Conservation (phyloP, 495 filamentous ascomycete genomes). For the Neurospora pannonica region DNA sequence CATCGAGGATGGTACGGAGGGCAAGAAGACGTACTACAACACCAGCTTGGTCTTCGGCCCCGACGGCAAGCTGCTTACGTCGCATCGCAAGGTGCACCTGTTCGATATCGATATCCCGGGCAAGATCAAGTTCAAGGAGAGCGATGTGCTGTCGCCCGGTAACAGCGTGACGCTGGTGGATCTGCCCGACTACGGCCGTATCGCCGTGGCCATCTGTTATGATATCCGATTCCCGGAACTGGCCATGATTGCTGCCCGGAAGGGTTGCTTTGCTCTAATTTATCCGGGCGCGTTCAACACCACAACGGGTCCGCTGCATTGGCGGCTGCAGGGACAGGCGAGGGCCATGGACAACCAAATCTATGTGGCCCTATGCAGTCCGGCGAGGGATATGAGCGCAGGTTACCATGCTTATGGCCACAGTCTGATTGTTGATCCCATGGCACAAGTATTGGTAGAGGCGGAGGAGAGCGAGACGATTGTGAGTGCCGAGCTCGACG, state of each 20-base stretch:
- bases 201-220: constrained; percentile 91
- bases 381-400: constrained; percentile 68
- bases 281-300: constrained; percentile 96
- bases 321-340: constrained; percentile 72
- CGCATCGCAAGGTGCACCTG: constrained; percentile 91
- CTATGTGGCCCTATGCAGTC: constrained; percentile 88
- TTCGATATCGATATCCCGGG: constrained; percentile 99
- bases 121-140: constrained; percentile 84
- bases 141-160: constrained; percentile 76
- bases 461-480: constrained; percentile 67
- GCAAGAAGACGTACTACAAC: constrained; percentile 72
- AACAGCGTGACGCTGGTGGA: constrained; percentile 74
- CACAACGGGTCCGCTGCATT: constrained; percentile 87
- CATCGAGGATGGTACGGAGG: constrained; percentile 7
- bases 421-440: constrained; percentile 80
- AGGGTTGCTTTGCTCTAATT: constrained; percentile 63
- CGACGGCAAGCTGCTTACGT: constrained; percentile 64
- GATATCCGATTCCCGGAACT: constrained; percentile 95
- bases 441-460: constrained; percentile 66
- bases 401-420: constrained; percentile 89
- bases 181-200: constrained; percentile 72
- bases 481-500: constrained; percentile 64
- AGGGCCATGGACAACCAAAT: constrained; percentile 91
- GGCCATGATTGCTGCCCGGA: constrained; percentile 76
- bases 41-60: constrained; percentile 79